Base-by-base conservation (phyloP, 2,329 filamentous ascomycete genomes). In the Bertia moriformis region DNA sequence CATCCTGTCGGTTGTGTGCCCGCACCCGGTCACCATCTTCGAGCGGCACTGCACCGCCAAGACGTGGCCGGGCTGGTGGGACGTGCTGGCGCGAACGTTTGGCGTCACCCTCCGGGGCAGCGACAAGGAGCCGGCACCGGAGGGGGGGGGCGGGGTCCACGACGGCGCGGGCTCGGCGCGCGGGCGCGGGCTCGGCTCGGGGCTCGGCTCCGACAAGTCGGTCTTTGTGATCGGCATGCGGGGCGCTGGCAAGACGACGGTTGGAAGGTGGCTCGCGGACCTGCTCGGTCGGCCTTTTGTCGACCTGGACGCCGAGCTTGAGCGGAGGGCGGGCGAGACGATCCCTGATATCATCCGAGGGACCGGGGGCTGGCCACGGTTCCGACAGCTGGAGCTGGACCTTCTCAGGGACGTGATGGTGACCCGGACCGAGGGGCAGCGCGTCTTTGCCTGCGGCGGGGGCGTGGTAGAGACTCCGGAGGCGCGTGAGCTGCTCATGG, bases 21-120 rank as follows among this genome's bases (percentile, higher is more conserved):
- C 83, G 1, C 59, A 73, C 4, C 71, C 84, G 1, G 81, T 86
- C 0, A 61, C 93, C 14, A 77, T 98, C 39, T 71, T 84, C 2
- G 91, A 98, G 56, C 82, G 87, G 43, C 87, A 94, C 51, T 98
- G 91, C 55, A 84, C 86, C 2, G 88, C 83, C 30, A 98, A 98
- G 67, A 98, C 91, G 2, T 98, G 91, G 91, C 91, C 91, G 0
- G 91, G 89, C 7, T 98, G 91, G 86, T 98, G 91, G 91, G 91
- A 98, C 57, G 76, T 79, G 14, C 62, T 96, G 41, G 78, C 79
- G 17, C 76, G 83, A 47, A 72, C 75, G 13, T 98, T 95, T 64
- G 69, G 77, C 22, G 83, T 83, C 19, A 61, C 69, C 19, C 64
- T 96, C n/a, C 72, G 79, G 43, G 91, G 91, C 12, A 73, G 79